Evolutionary conservation across 2,329 filamentous ascomycete species (phyloP), one percentile per base, ranked within the genome.

Genomic region (Graphium sp.): DNA sequence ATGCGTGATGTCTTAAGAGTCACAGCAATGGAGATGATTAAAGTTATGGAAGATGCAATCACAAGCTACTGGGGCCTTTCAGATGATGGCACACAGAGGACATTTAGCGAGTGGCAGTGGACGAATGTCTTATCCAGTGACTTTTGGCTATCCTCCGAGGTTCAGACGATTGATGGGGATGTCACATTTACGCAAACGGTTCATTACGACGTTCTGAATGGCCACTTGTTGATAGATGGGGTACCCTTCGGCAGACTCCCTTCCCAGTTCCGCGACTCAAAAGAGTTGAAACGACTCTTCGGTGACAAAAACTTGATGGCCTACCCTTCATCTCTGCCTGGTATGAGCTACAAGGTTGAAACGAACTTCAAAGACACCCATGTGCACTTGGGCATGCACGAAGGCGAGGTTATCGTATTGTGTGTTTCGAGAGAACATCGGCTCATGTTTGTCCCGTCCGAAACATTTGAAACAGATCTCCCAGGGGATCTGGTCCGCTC

Each of bases 291-390:
- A 5, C 49, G 58, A 4, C 50, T 79, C 0, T 74, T 79, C 37
- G 62, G 62, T 0, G 46, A 57, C 2, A 56, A 62, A 11, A 51
- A 52, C 15, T 52, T 74, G 0, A 52, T 58, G 1, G 63, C 60
- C 0, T 64, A 45, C 13, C 62, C 70, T 0, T 76, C 72, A 0
- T 32, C 36, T 0, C 34, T 67, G 0, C 43, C 40, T 0, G 67
- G 63, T 0, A 72, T 77, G 62, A 55, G 54, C 1, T 62, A 71
- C 49, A 11, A n/a, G n/a, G n/a, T n/a, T n/a, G n/a, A n/a, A n/a
- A n/a, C n/a, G 19, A 12, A 18, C 1, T 18, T 39, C 8, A 12
- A 32, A 8, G 34, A 11, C 0, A 36, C 46, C 17, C 31, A 40
- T 1, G 46, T 78, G 2, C 66, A 79, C 39, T 39, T 79, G 22